Evolutionary conservation across 169 alveolate genomes (phyloP).

Genomic region (Plasmodium vivax): DNA sequence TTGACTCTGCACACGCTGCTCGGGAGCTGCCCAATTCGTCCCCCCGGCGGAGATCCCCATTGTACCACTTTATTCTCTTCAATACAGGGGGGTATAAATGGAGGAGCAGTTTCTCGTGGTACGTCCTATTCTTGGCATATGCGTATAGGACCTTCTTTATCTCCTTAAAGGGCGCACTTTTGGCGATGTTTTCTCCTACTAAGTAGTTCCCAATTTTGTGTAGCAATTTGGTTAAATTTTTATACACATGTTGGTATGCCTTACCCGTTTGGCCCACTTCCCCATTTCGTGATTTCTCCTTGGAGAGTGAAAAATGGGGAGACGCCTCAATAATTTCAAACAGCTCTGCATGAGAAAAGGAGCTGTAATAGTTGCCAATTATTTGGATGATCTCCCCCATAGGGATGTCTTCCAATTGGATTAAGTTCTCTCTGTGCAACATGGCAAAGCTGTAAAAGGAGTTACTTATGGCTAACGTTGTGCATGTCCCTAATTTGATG

Average conservation of each 20-base stretch:
- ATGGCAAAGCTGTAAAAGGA: slow-evolving; percentile 24
- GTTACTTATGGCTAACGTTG: slow-evolving; percentile 54
- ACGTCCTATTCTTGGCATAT: slow-evolving; percentile 35
- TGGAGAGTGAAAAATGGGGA: neutral
- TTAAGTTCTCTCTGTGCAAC: slow-evolving; percentile 10
- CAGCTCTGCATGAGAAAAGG: slow-evolving; percentile 28
- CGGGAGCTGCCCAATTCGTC: neutral
- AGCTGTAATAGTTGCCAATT: neutral
- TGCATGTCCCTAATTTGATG: slow-evolving; percentile 20
- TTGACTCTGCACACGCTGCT: neutral
- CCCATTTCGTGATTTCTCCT: neutral
- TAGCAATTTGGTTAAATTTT: neutral
- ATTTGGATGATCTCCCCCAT: slow-evolving; percentile 9
- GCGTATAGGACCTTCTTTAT: slow-evolving; percentile 4
- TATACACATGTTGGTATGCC: neutral
- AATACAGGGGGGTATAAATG: slow-evolving; percentile 2
- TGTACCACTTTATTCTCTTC: slow-evolving; percentile 21
- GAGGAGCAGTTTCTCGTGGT: slow-evolving; percentile 57
- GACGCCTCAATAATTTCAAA: slow-evolving; percentile 13
- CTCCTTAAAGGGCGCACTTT: neutral
- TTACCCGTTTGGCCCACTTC: neutral
- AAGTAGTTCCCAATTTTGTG: slow-evolving; percentile 17
- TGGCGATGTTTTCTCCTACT: slow-evolving; percentile 1
- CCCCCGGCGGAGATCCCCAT: neutral
- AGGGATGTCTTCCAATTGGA: slow-evolving; percentile 4